Evolutionary conservation across 139 green algal genomes (phyloP).

Genomic region (Chlorella sp.): DNA sequence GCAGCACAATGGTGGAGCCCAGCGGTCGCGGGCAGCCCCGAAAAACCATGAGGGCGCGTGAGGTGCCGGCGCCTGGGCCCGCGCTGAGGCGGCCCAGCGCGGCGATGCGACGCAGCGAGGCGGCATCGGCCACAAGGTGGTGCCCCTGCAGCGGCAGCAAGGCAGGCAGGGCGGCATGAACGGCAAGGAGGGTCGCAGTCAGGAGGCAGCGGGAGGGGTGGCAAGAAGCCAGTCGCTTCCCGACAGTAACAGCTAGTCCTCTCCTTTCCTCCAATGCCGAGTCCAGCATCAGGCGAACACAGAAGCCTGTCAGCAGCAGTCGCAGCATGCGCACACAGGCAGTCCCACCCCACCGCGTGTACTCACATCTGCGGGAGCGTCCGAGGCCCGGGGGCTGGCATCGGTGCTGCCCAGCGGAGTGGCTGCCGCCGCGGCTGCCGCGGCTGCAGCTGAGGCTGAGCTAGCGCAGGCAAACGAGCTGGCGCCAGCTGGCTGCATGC

Average conservation of each 20-base stretch:
- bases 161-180: not conserved
- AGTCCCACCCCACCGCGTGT: not conserved
- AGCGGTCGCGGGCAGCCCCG: conserved; percentile 71
- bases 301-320: not conserved
- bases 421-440: conserved; percentile 10
- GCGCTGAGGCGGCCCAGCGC: not conserved
- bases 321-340: not conserved
- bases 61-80: not conserved
- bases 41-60: conserved; percentile 77
- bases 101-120: not conserved
- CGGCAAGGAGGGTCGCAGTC: not conserved
- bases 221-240: not conserved
- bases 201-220: not conserved
- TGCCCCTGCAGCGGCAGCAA: conserved; percentile 21
- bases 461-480: not conserved
- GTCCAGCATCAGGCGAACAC: not conserved
- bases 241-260: not conserved
- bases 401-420: not conserved
- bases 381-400: not conserved
- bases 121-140: conserved; percentile 14
- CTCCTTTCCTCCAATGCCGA: not conserved
- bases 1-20: conserved; percentile 81
- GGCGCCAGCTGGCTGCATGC: conserved; percentile 8
- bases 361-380: not conserved
- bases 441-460: not conserved